These are phyloP conservation scores for Dalbergia cultrata DNA, from an alignment of 306 rosid species.

Conservation along the genomic window DNA sequence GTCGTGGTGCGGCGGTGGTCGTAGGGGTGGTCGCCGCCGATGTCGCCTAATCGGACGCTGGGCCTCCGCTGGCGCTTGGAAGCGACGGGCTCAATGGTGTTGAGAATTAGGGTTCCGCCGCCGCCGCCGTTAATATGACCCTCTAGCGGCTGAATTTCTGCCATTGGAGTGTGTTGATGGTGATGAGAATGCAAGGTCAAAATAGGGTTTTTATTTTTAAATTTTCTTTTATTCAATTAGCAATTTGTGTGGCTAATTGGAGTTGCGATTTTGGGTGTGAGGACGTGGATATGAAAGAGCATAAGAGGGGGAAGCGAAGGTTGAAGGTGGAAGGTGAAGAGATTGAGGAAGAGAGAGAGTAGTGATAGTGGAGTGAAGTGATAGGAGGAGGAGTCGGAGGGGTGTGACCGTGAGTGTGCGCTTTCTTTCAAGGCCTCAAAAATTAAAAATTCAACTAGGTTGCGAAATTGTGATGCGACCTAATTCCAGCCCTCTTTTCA, in stretches of 20 bases:
- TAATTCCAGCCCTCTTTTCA: not conserved
- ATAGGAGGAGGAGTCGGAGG: not conserved
- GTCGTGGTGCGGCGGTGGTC: slow-evolving; percentile 67
- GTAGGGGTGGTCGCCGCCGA: slow-evolving; percentile 93
- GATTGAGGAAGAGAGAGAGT: too few species aligned
- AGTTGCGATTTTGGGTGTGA: too few species aligned
- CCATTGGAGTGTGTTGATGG: slow-evolving; percentile 45
- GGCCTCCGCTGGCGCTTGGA: slow-evolving; percentile 92
- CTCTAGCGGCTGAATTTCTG: slow-evolving; percentile 81
- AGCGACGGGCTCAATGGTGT: slow-evolving; percentile 67
- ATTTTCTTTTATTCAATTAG: too few species aligned
- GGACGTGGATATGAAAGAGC: not conserved
- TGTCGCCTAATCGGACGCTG: slow-evolving; percentile 92
- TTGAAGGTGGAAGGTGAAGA: too few species aligned
- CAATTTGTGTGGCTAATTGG: not conserved
- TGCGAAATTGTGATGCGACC: not conserved
- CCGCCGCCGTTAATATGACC: slow-evolving; percentile 66
- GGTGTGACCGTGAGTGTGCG: not conserved
- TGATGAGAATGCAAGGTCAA: not conserved
- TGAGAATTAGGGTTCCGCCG: slow-evolving; percentile 48
- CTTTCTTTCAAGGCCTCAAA: not conserved
- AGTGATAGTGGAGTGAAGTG: not conserved
- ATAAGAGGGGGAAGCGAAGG: not conserved
- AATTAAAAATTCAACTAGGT: not conserved
- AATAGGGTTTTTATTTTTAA: slow-evolving; percentile 8